Conservation (phyloP, 331 rosid species). For the Quercus tomentella region DNA sequence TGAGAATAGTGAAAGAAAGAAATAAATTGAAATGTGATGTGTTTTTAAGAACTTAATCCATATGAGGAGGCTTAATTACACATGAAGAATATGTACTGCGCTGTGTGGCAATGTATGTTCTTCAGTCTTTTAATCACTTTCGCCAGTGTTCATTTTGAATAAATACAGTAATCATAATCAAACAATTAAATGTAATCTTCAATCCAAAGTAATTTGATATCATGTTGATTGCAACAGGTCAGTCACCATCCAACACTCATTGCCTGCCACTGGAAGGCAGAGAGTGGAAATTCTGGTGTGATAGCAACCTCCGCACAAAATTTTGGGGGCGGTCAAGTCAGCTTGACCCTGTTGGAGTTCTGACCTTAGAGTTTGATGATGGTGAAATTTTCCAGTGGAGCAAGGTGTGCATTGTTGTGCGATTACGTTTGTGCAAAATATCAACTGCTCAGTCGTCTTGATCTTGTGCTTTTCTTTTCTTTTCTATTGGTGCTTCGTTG, state of each 20-base stretch:
- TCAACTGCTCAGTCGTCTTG: background rate
- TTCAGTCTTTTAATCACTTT: background rate
- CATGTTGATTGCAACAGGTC: slow-evolving; percentile 56
- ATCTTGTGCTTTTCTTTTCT: background rate
- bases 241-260: slow-evolving; percentile 96
- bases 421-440: slow-evolving; percentile 9
- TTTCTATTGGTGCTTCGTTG: background rate
- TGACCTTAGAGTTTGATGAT: slow-evolving; percentile 88
- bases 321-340: slow-evolving; percentile 98
- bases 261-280: slow-evolving; percentile 97
- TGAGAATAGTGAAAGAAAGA: background rate
- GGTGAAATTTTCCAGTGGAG: slow-evolving; percentile 94
- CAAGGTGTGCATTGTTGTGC: slow-evolving; percentile 50
- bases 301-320: slow-evolving; percentile 95
- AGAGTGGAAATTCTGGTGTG: slow-evolving; percentile 94
- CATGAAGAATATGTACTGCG: background rate
- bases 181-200: background rate
- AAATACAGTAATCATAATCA: background rate
- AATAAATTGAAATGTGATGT: background rate
- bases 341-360: slow-evolving; percentile 85
- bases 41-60: background rate
- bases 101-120: background rate
- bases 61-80: background rate
- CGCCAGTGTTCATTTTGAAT: background rate
- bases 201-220: background rate